Conservation (phyloP, 306 rosid species). For the Sphenostylis stenocarpa region DNA sequence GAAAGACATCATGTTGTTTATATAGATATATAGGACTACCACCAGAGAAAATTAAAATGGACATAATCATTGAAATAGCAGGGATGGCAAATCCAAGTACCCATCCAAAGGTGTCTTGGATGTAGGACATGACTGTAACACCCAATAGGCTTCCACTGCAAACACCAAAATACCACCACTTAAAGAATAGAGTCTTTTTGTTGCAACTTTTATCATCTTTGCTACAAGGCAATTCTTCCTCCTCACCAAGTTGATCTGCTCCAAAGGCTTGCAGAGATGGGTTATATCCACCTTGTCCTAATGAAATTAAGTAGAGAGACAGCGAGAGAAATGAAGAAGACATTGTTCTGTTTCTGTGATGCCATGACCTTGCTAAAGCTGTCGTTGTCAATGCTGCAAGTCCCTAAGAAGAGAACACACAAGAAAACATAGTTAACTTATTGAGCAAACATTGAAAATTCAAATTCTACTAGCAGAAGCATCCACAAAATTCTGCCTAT, state of each 20-base stretch:
- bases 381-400: conserved; percentile 82
- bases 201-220: conserved; percentile 50
- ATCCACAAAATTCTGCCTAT: background rate
- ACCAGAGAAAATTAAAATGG: conserved; percentile 54
- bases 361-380: conserved; percentile 57
- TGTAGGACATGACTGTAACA: conserved; percentile 85
- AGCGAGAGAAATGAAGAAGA: conserved; percentile 63
- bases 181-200: conserved; percentile 63
- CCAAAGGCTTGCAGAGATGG: conserved; percentile 95
- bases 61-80: conserved; percentile 60
- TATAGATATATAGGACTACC: conserved; percentile 71
- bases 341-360: conserved; percentile 51
- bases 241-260: conserved; percentile 77
- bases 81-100: conserved; percentile 87
- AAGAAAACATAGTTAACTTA: background rate
- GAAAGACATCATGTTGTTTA: conserved; percentile 39
- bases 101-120: conserved; percentile 94
- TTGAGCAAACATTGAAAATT: background rate
- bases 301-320: conserved; percentile 78
- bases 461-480: background rate
- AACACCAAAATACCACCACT: conserved; percentile 90
- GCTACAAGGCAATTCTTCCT: conserved; percentile 66
- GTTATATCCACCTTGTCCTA: conserved; percentile 91
- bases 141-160: conserved; percentile 87
- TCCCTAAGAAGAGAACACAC: conserved; percentile 52